Base-by-base conservation (phyloP, 805 yeast species). In the Phaffomyces antillensis region DNA sequence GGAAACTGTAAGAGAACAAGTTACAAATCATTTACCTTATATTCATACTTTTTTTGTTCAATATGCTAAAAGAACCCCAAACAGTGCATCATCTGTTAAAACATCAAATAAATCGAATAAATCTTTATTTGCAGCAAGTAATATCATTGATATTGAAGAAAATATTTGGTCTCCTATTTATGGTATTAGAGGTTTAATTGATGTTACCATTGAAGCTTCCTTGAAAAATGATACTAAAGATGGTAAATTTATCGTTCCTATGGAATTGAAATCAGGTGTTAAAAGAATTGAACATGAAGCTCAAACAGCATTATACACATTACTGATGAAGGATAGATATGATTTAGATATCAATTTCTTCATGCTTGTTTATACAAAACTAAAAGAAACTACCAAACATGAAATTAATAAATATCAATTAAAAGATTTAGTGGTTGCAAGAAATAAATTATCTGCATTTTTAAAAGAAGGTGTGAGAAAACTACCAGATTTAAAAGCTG, bases 261-360 rank as follows among this genome's bases (percentile, higher is more conserved):
- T 93, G 66, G 99, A 93, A 60, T 79, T 93, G 46, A 93, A 93
- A 59, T 88, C 98, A 0, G 96, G 98, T 0, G 64, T 71, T 30
- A 78, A 76, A 39, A 70, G 79, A 34, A 61, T 83, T 6, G 63
- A 82, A 4, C 96, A 93, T 61, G 79, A 84, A 41, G 96, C 95
- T 0, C 99, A 93, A 61, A 83, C 93, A 0, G 73, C 90, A 0
- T 66, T 93, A 7, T 93, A 93, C 58, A 80, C 95, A 0, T 64
- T 91, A 15, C 64, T 93, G 45, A 73, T 88, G 54, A 78, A 79
- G 39, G 98, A 93, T 50, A 67, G 95, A 24, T 91, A 91, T 60
- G 82, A 79, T 35, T 65, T 84, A 37, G 81, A 83, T 20, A 75
- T 85, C 3, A 69, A 73, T 4, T 76, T 78, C 45, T 84, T 81